Evolutionary conservation across 768 basidiomycete genomes (phyloP).

Genomic region (Boletus pseudopeckii): DNA sequence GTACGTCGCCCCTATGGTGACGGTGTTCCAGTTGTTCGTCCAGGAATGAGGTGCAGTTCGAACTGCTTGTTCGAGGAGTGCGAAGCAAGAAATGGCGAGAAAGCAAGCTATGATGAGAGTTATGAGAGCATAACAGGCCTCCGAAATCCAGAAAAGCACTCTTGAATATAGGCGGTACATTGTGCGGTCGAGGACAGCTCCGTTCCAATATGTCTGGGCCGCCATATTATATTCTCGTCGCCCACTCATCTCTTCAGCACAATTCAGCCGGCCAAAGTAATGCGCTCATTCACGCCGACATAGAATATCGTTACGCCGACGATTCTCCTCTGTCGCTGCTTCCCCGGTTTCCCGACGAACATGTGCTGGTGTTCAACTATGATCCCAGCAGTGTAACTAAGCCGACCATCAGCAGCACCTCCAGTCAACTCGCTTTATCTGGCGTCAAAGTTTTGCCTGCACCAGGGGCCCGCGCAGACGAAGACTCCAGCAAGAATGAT

Average conservation of each 20-base stretch:
- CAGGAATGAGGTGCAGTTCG: slow-evolving; percentile 59
- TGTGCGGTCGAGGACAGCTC: neutral
- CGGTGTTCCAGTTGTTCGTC: slow-evolving; percentile 61
- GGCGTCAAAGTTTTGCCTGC: slow-evolving; percentile 68
- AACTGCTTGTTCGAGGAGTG: slow-evolving; percentile 69
- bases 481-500: slow-evolving; percentile 48
- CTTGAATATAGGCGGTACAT: slow-evolving; percentile 35
- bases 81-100: slow-evolving; percentile 58
- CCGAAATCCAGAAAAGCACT: slow-evolving; percentile 49
- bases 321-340: slow-evolving; percentile 68
- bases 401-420: slow-evolving; percentile 52
- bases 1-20: slow-evolving; percentile 71
- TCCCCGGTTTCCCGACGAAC: slow-evolving; percentile 58
- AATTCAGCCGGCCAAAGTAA: slow-evolving; percentile 37
- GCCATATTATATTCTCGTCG: slow-evolving; percentile 69
- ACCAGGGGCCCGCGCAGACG: slow-evolving; percentile 62
- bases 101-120: slow-evolving; percentile 50
- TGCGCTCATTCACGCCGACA: slow-evolving; percentile 54
- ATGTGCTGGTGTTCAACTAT: slow-evolving; percentile 71
- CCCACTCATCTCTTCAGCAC: slow-evolving; percentile 46
- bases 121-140: slow-evolving; percentile 50
- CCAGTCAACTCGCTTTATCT: slow-evolving; percentile 46
- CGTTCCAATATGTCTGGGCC: slow-evolving; percentile 25
- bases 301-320: slow-evolving; percentile 82
- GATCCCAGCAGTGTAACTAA: slow-evolving; percentile 40